Evolutionary conservation across 2,329 filamentous ascomycete species (phyloP).

Genomic region (Nannizziopsis arthrosporioides): DNA sequence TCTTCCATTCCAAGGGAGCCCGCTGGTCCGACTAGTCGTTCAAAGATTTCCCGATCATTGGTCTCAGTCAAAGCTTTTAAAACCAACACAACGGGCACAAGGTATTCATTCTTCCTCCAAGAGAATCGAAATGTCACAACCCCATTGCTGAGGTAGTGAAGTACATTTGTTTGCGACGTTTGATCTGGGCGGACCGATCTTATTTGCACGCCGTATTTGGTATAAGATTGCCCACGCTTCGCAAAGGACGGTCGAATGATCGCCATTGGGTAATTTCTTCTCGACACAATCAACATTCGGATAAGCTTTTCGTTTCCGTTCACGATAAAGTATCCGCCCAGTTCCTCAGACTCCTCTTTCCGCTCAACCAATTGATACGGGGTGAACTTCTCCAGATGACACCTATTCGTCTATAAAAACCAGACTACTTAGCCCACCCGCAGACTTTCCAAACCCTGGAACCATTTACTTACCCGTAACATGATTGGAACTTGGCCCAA

Average conservation of each 20-base stretch:
- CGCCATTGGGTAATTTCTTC: slow-evolving; percentile 89
- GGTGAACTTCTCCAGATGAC: slow-evolving; percentile 76
- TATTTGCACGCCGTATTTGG: slow-evolving; percentile 78
- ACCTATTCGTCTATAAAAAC: slow-evolving; percentile 64
- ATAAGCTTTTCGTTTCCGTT: slow-evolving; percentile 97
- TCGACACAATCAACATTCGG: slow-evolving; percentile 77
- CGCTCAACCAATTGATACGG: slow-evolving; percentile 70
- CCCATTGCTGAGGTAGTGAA: slow-evolving; percentile 91
- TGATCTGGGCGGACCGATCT: slow-evolving; percentile 92
- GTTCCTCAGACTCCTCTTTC: slow-evolving; percentile 91
- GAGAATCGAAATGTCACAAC: slow-evolving; percentile 97
- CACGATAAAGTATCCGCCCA: slow-evolving; percentile 93
- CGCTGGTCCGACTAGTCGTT: slow-evolving; percentile 71
- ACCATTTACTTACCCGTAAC: slow-evolving; percentile 55
- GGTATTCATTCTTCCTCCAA: slow-evolving; percentile 92
- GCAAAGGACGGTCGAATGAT: slow-evolving; percentile 84
- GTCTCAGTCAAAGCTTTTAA: slow-evolving; percentile 90
- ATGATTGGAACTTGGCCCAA: slow-evolving; percentile 85
- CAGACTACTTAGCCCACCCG: slow-evolving; percentile 1
- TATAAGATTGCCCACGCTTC: slow-evolving; percentile 77
- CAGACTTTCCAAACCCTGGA: slow-evolving; percentile 9
- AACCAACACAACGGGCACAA: slow-evolving; percentile 95
- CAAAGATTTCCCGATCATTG: slow-evolving; percentile 91
- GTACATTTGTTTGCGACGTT: slow-evolving; percentile 91
- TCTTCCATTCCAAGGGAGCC: slow-evolving; percentile 68